These are phyloP conservation scores for Arthroderma sp. DNA, from an alignment of 2,329 filamentous ascomycete genomes.

Conservation along the genomic window DNA sequence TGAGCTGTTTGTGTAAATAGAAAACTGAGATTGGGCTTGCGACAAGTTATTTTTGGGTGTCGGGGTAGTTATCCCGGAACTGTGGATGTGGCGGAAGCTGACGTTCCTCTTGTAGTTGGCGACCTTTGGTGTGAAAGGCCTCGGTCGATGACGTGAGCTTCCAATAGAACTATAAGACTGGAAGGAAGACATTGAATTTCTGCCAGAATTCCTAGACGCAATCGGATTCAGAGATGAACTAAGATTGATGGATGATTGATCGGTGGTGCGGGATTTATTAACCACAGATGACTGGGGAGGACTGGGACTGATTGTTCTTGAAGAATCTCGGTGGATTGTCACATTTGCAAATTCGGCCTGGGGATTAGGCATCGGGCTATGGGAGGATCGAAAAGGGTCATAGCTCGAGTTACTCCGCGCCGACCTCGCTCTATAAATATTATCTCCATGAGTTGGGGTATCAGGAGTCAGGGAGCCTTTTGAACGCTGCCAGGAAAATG, in stretches of 20 bases:
- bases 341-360: slow-evolving; percentile 53
- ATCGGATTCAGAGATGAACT: slow-evolving; percentile 5
- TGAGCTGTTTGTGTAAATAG: slow-evolving; percentile 12
- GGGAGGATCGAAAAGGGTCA: slow-evolving; percentile 68
- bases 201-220: slow-evolving; percentile 16
- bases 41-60: slow-evolving; percentile 16
- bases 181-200: slow-evolving; percentile 25
- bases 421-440: slow-evolving; percentile 35
- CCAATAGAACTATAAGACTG: slow-evolving; percentile 37
- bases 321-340: slow-evolving; percentile 46
- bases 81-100: slow-evolving; percentile 47
- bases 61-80: slow-evolving; percentile 19
- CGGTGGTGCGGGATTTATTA: neutral
- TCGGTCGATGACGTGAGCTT: slow-evolving; percentile 29
- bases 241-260: neutral
- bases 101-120: slow-evolving; percentile 45
- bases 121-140: slow-evolving; percentile 30
- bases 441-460: slow-evolving; percentile 35
- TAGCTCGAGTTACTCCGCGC: slow-evolving; percentile 50
- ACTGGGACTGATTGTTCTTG: slow-evolving; percentile 2
- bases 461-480: slow-evolving; percentile 45
- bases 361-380: slow-evolving; percentile 35
- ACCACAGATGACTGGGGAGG: neutral
- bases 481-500: slow-evolving; percentile 33
- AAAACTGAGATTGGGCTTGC: slow-evolving; percentile 14